Evolutionary conservation across 192 early-diverging fungal species (phyloP).

Genomic region (Pilaira anomala): DNA sequence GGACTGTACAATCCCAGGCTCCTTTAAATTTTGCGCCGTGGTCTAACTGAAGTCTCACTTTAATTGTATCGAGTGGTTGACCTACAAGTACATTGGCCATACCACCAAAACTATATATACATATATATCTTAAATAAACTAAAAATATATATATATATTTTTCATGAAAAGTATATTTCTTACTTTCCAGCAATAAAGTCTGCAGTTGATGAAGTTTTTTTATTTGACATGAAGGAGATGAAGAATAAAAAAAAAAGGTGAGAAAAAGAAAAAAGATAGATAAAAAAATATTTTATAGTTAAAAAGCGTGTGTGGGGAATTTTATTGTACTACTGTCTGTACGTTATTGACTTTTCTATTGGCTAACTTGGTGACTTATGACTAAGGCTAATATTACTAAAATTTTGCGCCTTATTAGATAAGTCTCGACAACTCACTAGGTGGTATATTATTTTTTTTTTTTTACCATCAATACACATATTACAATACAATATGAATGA

Average conservation of each 20-base stretch:
- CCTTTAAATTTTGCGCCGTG: slow-evolving; percentile 59
- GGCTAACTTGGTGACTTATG: too few relatives aligned
- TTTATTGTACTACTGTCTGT: too few relatives aligned
- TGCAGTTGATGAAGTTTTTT: slow-evolving; percentile 20
- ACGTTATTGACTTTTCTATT: too few relatives aligned
- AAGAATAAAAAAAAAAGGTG: neutral
- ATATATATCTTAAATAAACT: neutral
- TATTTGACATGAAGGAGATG: neutral
- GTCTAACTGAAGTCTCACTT: slow-evolving; percentile 74
- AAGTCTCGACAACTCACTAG: too few relatives aligned
- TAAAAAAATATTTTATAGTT: neutral
- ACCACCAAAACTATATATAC: slow-evolving; percentile 52
- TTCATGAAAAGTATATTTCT: slow-evolving; percentile 8
- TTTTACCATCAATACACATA: too few relatives aligned
- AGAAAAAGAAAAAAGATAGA: neutral
- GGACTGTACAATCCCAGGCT: slow-evolving; percentile 76
- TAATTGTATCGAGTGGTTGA: slow-evolving; percentile 86
- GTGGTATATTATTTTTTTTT: too few relatives aligned
- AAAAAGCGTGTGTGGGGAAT: neutral
- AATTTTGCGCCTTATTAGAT: too few relatives aligned
- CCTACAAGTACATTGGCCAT: slow-evolving; percentile 61
- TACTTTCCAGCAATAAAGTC: slow-evolving; percentile 67
- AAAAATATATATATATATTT: neutral
- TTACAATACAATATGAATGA: too few relatives aligned
- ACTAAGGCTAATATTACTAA: too few relatives aligned